These are phyloP conservation scores for Aspergillus sp. DNA, from an alignment of 2,329 filamentous ascomycete genomes.

Conservation along the genomic window DNA sequence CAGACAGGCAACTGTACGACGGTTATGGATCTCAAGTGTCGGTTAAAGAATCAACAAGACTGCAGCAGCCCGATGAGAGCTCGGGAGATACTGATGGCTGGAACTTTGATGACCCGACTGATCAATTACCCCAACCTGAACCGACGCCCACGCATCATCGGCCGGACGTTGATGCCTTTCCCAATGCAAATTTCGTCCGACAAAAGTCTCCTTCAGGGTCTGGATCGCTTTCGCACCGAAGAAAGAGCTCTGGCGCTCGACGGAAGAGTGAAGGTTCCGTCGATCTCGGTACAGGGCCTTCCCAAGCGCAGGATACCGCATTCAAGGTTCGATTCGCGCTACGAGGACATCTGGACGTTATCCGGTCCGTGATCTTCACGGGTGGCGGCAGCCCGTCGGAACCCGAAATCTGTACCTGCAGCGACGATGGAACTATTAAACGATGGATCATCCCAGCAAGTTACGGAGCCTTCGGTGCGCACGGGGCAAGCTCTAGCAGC, in stretches of 20 bases:
- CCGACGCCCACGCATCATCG: constrained; percentile 62
- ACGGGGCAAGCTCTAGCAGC: constrained; percentile 61
- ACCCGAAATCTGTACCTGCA: constrained; percentile 93
- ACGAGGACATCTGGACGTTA: constrained; percentile 88
- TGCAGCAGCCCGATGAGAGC: constrained; percentile 54
- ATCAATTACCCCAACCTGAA: constrained; percentile 51
- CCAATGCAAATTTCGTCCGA: constrained; percentile 74
- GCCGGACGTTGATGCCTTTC: constrained; percentile 87
- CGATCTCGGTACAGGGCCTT: constrained; percentile 58
- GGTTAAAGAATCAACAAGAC: constrained; percentile 46
- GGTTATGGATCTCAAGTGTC: constrained; percentile 59
- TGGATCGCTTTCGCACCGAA: constrained; percentile 69
- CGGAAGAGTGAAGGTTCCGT: constrained; percentile 65
- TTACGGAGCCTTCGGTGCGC: constrained; percentile 66
- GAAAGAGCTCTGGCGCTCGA: constrained; percentile 79
- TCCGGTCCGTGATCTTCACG: constrained; percentile 94
- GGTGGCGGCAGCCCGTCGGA: constrained; percentile 94
- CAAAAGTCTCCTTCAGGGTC: constrained; percentile 77
- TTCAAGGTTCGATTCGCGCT: constrained; percentile 95
- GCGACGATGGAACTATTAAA: constrained; percentile 95
- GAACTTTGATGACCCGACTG: constrained; percentile 85
- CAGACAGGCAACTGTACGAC: constrained; percentile 64
- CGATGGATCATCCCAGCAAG: constrained; percentile 91
- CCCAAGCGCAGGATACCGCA: constrained; percentile 68
- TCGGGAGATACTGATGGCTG: constrained; percentile 72